Evolutionary conservation across 2,329 filamentous ascomycete species (phyloP), one percentile per base, ranked within the genome.

Genomic region (Didymosphaeria variabile): DNA sequence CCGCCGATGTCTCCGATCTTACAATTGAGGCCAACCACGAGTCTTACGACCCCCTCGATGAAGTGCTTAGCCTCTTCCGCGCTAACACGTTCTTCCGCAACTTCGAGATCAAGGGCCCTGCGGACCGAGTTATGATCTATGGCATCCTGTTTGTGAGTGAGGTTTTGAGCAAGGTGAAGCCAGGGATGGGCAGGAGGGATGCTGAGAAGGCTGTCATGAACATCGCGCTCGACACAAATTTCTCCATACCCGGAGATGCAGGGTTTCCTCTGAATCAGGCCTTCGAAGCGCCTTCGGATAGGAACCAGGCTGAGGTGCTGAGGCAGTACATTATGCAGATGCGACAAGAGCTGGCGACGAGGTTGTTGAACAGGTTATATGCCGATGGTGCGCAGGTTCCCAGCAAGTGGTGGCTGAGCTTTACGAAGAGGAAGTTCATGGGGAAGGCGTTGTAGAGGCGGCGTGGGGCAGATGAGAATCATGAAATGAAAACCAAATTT

Each of bases 391-490:
- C 73, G 31, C 77, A 79, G 79, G 87, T 76, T 80, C 94, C 84
- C 79, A 92, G 81, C 67, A 88, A 89, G 59, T 98, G 94, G 92
- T 99, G 95, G 95, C 82, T 99, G 79, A 98, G 95, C 85, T 99
- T 97, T 79, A 92, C 92, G 57, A 98, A 98, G 89, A 90, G 95
- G 82, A 97, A 97, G 88, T 99, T 99, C 78, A 98, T 99, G 95
- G 94, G 94, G 79, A 98, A 98, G 88, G 75, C 80, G 21, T 69
- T 79, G 69, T 78, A 73, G 55, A 31, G 9, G 42, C n/a, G 23
- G 19, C 42, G 12, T 21, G 19, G 19, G 42, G n/a, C 42, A 23
- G 19, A 21, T 10, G 19, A 45, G 7, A 13, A 9, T 12, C 23
- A 45, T 13, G 42, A 2, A 29, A 47, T 31, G 45, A 31, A 31